Conservation (phyloP, 495 filamentous ascomycete genomes). For the Aspergillus biplanus region DNA sequence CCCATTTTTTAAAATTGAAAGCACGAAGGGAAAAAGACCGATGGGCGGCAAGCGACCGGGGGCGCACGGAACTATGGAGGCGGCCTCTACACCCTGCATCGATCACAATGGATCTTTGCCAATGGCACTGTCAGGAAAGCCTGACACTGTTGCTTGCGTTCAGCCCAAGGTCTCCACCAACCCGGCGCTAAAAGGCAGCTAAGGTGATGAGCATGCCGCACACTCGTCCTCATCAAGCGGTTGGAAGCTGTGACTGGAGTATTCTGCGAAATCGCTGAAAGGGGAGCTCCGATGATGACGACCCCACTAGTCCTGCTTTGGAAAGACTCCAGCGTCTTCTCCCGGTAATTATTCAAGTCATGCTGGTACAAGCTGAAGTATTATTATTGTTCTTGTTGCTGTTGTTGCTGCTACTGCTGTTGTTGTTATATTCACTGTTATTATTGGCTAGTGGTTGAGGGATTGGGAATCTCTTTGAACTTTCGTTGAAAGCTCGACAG, state of each 20-base stretch:
- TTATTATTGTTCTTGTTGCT: neutral
- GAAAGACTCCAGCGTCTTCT: slow-evolving; percentile 11
- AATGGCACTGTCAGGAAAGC: slow-evolving; percentile 22
- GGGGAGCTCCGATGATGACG: slow-evolving; percentile 26
- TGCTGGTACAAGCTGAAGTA: neutral
- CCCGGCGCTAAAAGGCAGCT: slow-evolving; percentile 22
- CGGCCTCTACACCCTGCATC: slow-evolving; percentile 43
- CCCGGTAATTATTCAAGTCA: slow-evolving; percentile 2
- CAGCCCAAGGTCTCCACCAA: slow-evolving; percentile 27
- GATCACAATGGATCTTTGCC: slow-evolving; percentile 33
- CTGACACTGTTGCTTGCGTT: slow-evolving; percentile 31
- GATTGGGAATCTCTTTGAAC: neutral
- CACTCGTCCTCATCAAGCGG: slow-evolving; percentile 16
- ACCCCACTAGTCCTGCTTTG: slow-evolving; percentile 22
- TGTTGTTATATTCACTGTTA: slow-evolving; percentile 2
- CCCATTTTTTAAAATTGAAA: neutral
- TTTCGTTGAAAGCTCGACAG: neutral
- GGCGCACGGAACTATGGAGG: slow-evolving; percentile 19
- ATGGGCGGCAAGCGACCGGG: slow-evolving; percentile 26
- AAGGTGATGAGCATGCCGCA: slow-evolving; percentile 26
- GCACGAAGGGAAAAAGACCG: slow-evolving; percentile 12
- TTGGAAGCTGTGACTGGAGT: slow-evolving; percentile 7
- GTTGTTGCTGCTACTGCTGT: neutral
- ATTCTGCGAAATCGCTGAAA: neutral
- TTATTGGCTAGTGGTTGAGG: neutral